These are phyloP conservation scores for Aspergillus fumigatus DNA, from an alignment of 2,329 filamentous ascomycete species.

Conservation along the genomic window DNA sequence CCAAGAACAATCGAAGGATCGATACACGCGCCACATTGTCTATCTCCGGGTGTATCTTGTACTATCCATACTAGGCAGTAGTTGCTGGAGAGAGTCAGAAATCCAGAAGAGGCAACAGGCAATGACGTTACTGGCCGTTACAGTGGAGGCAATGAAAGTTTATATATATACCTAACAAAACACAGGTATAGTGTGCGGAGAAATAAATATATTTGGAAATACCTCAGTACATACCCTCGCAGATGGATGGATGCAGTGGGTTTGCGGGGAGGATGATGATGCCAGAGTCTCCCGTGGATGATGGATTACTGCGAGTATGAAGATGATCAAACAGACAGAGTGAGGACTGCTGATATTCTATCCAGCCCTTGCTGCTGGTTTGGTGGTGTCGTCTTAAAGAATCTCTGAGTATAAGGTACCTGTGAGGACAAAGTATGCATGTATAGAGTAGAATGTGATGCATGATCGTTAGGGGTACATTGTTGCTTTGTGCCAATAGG, in stretches of 20 bases:
- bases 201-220: background rate
- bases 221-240: too few relatives aligned
- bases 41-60: background rate
- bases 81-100: too few relatives aligned
- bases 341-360: background rate
- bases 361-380: background rate
- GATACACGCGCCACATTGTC: background rate
- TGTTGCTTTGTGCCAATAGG: background rate
- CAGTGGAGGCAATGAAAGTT: background rate
- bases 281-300: too few relatives aligned
- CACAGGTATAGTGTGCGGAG: too few relatives aligned
- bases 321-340: background rate
- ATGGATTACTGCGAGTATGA: too few relatives aligned
- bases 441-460: background rate
- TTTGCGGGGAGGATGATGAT: too few relatives aligned
- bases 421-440: too few relatives aligned
- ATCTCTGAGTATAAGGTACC: too few relatives aligned
- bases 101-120: background rate
- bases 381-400: background rate
- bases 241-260: too few relatives aligned
- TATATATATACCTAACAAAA: too few relatives aligned
- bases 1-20: background rate
- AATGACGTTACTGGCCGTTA: background rate
- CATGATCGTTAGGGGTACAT: background rate
- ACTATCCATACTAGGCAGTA: too few relatives aligned